phyloP scores from a whole-genome alignment of 768 basidiomycete genomes.

The Lentinula raphanica region DNA sequence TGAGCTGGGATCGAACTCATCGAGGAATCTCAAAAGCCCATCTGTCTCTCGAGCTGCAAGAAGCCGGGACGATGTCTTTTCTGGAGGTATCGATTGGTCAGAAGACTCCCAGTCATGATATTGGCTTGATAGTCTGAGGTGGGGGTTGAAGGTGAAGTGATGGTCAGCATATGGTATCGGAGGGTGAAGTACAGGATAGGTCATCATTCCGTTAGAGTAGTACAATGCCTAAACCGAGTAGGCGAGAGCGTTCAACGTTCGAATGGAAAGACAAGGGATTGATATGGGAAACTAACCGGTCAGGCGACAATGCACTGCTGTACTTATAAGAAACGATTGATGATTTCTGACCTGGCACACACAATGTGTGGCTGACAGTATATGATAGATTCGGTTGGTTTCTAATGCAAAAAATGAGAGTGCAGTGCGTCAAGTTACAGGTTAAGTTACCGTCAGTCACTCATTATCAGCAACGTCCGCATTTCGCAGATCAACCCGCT shows the following conservation, averaged over 20 bases:
- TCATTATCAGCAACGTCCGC: background rate
- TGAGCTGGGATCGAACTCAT: slow-evolving; percentile 70
- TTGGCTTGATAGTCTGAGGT: slow-evolving; percentile 31
- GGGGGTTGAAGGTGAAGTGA: slow-evolving; percentile 65
- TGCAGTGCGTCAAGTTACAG: slow-evolving; percentile 2
- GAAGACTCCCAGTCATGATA: background rate
- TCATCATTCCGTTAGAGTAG: background rate
- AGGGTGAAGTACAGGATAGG: slow-evolving; percentile 4
- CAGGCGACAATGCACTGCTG: background rate
- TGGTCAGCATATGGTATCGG: slow-evolving; percentile 50
- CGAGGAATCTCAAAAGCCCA: slow-evolving; percentile 76
- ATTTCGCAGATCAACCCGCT: slow-evolving; percentile 1
- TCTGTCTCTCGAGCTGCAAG: slow-evolving; percentile 76
- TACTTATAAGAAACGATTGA: slow-evolving; percentile 2
- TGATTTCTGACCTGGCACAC: background rate
- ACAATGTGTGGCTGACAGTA: background rate
- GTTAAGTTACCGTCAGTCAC: slow-evolving; percentile 1
- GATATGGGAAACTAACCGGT: background rate
- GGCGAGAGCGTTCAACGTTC: slow-evolving; percentile 5
- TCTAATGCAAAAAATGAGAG: slow-evolving; percentile 1
- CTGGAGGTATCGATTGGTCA: slow-evolving; percentile 53
- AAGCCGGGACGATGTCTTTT: slow-evolving; percentile 68
- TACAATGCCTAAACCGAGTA: background rate
- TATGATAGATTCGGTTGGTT: background rate
- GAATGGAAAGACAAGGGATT: background rate